Conservation (phyloP, 768 basidiomycete genomes). For the Suillus brevipes region DNA sequence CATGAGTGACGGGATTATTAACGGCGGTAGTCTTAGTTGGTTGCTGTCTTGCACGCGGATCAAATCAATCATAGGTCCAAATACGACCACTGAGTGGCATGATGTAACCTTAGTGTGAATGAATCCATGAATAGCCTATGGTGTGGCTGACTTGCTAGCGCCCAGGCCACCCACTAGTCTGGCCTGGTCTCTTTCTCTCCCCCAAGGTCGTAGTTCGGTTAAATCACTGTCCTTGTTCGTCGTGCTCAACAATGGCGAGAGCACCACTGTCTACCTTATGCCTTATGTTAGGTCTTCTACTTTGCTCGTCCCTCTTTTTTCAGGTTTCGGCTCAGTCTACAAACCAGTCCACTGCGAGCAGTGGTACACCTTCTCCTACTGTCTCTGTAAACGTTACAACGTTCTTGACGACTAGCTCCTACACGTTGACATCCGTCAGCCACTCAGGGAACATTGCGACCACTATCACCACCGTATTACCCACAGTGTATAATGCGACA, state of each 20-base stretch:
- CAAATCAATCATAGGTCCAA: constrained; percentile 3
- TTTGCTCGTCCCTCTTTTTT: constrained; percentile 31
- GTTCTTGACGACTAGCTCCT: constrained; percentile 54
- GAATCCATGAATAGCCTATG: constrained; percentile 18
- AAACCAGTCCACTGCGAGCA: constrained; percentile 22
- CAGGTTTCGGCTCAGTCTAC: constrained; percentile 41
- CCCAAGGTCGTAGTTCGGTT: constrained; percentile 4
- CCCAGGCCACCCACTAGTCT: constrained; percentile 5
- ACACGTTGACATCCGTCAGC: constrained; percentile 49
- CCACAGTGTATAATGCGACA: constrained; percentile 65
- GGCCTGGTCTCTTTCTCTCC: neutral
- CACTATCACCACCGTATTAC: constrained; percentile 53
- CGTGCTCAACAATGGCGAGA: constrained; percentile 17
- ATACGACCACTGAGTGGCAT: neutral
- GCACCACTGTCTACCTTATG: constrained; percentile 1
- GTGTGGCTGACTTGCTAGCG: constrained; percentile 32
- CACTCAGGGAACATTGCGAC: constrained; percentile 49
- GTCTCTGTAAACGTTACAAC: constrained; percentile 44
- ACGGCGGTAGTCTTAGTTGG: neutral
- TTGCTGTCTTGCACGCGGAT: constrained; percentile 5
- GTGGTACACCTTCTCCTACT: constrained; percentile 23
- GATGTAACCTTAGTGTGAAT: constrained; percentile 5
- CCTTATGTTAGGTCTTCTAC: constrained; percentile 22
- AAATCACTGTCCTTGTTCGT: neutral
- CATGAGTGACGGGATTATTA: neutral